phyloP scores from a whole-genome alignment of 2,329 filamentous ascomycete genomes.

The Beauveria australis region DNA sequence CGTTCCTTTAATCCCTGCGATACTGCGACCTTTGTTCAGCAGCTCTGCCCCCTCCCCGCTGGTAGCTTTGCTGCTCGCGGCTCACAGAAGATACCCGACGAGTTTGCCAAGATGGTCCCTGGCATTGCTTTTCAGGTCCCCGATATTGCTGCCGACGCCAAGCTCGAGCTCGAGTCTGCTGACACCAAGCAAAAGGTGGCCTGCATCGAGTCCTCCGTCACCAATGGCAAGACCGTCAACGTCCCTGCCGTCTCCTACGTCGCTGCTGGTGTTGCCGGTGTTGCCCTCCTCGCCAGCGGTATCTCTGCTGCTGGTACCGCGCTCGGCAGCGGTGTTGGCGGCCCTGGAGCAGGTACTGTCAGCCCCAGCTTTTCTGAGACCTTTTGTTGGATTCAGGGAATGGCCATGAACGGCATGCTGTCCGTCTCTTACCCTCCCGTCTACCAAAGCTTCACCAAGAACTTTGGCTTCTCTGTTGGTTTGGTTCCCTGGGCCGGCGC shows the following conservation, averaged over 20 bases:
- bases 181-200: conserved; percentile 58
- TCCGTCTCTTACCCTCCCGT: conserved; percentile 80
- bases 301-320: conserved; percentile 59
- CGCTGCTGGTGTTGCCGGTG: conserved; percentile 78
- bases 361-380: conserved; percentile 83
- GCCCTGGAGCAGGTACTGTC: conserved; percentile 51
- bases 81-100: conserved; percentile 59
- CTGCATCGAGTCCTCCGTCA: conserved; percentile 73
- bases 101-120: conserved; percentile 70
- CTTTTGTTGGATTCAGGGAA: conserved; percentile 82
- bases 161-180: conserved; percentile 60
- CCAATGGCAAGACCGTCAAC: conserved; percentile 77
- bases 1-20: conserved; percentile 81
- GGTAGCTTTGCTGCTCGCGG: conserved; percentile 69
- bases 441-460: conserved; percentile 83
- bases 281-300: conserved; percentile 66
- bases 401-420: conserved; percentile 95
- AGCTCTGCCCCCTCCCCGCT: conserved; percentile 78
- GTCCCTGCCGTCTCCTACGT: conserved; percentile 73
- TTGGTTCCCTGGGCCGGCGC: conserved; percentile 75
- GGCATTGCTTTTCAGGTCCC: conserved; percentile 84
- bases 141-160: conserved; percentile 81
- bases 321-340: conserved; percentile 47
- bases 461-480: conserved; percentile 87
- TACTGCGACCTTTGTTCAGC: conserved; percentile 51